Evolutionary conservation across 2,329 filamentous ascomycete species (phyloP).

Genomic region (Colletotrichum musicola): DNA sequence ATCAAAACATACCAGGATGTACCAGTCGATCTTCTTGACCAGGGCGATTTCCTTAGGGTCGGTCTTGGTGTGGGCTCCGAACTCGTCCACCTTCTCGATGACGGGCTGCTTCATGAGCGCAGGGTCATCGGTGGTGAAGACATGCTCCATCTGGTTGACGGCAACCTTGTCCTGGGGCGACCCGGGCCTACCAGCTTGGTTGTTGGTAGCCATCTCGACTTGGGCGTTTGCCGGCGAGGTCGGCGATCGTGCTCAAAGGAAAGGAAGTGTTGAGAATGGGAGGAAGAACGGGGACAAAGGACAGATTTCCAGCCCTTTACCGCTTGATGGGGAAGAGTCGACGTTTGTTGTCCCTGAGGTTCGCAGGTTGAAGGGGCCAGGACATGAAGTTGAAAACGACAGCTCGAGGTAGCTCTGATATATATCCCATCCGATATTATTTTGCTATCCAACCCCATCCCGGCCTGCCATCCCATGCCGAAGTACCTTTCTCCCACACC

Average conservation of each 20-base stretch:
- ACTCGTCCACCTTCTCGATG: slow-evolving; percentile 49
- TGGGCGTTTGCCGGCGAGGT: neutral
- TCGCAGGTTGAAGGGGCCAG: slow-evolving; percentile 15
- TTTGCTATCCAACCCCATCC: neutral
- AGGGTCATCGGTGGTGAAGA: slow-evolving; percentile 25
- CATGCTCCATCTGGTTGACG: slow-evolving; percentile 34
- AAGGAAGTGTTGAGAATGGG: neutral
- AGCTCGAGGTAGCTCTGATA: slow-evolving; percentile 10
- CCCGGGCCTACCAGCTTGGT: neutral
- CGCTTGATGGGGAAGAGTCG: neutral
- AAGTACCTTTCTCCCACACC: neutral
- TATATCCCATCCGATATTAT: slow-evolving; percentile 8
- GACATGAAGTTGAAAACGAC: neutral
- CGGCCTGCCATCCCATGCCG: neutral
- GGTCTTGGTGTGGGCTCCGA: slow-evolving; percentile 54
- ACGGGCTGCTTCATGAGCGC: slow-evolving; percentile 34
- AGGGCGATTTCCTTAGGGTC: slow-evolving; percentile 53
- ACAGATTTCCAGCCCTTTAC: neutral
- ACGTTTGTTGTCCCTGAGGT: neutral
- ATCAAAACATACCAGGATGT: slow-evolving; percentile 45
- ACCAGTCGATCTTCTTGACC: slow-evolving; percentile 51
- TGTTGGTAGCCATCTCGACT: slow-evolving; percentile 10
- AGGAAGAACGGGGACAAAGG: neutral
- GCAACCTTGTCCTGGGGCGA: slow-evolving; percentile 33
- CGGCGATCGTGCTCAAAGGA: too few species aligned